These are phyloP conservation scores for Phytopythium kandeliae DNA, from an alignment of 352 stramenopile genomes.

Conservation along the genomic window DNA sequence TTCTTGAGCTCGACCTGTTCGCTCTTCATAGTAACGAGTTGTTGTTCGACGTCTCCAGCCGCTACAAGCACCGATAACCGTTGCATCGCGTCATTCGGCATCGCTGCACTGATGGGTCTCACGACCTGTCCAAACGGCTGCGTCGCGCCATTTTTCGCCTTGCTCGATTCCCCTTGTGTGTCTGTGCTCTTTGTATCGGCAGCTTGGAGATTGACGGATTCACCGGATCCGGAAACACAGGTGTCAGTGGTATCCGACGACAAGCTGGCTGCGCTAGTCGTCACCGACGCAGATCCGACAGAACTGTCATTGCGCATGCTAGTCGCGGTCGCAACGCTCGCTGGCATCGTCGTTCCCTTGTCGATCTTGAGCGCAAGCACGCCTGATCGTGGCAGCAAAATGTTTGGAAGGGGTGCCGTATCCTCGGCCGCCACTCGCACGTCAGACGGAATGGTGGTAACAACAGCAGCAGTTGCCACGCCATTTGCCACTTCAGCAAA, in stretches of 20 bases:
- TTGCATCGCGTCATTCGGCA: conserved; percentile 35
- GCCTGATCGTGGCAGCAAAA: conserved; percentile 29
- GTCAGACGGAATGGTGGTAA: conserved; percentile 9
- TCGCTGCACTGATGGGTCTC: conserved; percentile 20
- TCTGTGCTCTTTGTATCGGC: background rate
- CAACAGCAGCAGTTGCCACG: background rate
- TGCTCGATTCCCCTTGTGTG: background rate
- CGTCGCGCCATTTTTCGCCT: background rate
- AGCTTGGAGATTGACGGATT: background rate
- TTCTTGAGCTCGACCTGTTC: conserved; percentile 67
- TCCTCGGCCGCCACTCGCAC: conserved; percentile 7
- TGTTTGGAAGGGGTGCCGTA: conserved; percentile 58
- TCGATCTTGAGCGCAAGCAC: conserved; percentile 6
- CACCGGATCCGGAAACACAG: background rate
- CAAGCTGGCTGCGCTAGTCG: background rate
- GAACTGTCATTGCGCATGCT: background rate
- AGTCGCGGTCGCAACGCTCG: background rate
- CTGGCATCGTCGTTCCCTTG: background rate
- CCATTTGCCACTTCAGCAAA: background rate
- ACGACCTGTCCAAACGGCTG: background rate
- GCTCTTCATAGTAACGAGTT: conserved; percentile 64
- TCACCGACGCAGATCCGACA: background rate
- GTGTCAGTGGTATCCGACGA: background rate
- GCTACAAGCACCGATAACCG: conserved; percentile 51
- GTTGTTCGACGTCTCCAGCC: conserved; percentile 62